Conservation (phyloP, 2,329 filamentous ascomycete genomes). For the Sporothrix protearum region DNA sequence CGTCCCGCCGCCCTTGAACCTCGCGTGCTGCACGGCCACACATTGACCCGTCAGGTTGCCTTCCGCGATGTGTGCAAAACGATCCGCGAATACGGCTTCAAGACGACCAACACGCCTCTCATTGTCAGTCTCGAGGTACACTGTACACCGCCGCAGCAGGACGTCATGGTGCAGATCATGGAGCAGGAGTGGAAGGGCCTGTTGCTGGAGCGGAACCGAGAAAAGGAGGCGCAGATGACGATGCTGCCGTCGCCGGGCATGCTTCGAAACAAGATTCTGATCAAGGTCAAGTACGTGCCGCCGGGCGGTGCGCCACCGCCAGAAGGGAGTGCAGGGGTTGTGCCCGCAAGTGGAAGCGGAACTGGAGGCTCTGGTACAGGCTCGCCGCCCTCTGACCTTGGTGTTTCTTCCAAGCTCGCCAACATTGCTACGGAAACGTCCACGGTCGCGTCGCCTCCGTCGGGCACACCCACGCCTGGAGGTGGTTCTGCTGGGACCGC, state of each 20-base stretch:
- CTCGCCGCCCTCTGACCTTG: background rate
- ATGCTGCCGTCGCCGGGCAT: slow-evolving; percentile 64
- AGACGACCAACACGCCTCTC: slow-evolving; percentile 72
- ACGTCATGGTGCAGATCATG: slow-evolving; percentile 91
- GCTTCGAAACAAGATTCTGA: slow-evolving; percentile 72
- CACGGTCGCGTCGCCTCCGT: slow-evolving; percentile 21
- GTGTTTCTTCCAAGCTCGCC: slow-evolving; percentile 15
- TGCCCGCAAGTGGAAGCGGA: background rate
- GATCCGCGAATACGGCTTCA: slow-evolving; percentile 76
- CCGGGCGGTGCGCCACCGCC: slow-evolving; percentile 28
- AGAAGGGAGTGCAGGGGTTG: background rate
- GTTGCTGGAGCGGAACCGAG: slow-evolving; percentile 53
- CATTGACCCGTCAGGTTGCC: slow-evolving; percentile 79
- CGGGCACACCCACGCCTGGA: slow-evolving; percentile 16
- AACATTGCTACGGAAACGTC: slow-evolving; percentile 13
- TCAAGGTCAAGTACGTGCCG: slow-evolving; percentile 73
- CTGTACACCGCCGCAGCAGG: slow-evolving; percentile 74
- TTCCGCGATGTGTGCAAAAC: slow-evolving; percentile 83
- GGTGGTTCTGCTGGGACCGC: slow-evolving; percentile 29
- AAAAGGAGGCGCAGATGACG: background rate
- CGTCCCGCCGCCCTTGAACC: slow-evolving; percentile 52
- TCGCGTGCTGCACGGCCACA: slow-evolving; percentile 81
- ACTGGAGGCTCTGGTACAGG: background rate
- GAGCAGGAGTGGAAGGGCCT: slow-evolving; percentile 72
- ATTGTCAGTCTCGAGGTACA: slow-evolving; percentile 95